Percentiles rank a stretch among this genome's conserved stretches.
Conservation (phyloP, 23 red algal genomes). For the Cyanidium caldarium region DNA sequence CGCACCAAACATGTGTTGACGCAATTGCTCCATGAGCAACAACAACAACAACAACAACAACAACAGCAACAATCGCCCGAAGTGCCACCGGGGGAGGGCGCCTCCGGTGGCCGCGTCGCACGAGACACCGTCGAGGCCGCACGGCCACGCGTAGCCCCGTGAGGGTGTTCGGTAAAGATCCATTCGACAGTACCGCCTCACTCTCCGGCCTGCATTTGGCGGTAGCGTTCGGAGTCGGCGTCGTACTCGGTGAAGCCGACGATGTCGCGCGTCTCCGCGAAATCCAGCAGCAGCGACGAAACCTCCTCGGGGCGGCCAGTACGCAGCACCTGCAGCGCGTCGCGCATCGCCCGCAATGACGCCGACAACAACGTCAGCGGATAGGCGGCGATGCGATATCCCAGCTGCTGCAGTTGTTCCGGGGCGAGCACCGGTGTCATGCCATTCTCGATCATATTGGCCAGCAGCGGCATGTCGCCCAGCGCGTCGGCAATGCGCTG, state of each 20-base stretch:
- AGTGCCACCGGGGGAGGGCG: too few relatives aligned
- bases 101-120: too few relatives aligned
- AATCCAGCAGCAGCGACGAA: constrained; percentile 32
- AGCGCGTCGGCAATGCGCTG: constrained; percentile 11
- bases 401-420: constrained; percentile 39
- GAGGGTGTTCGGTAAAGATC: background rate
- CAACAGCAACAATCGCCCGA: too few relatives aligned
- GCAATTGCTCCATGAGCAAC: background rate
- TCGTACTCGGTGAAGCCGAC: constrained; percentile 71
- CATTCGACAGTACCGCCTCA: background rate
- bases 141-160: background rate
- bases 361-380: constrained; percentile 66
- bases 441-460: constrained; percentile 84
- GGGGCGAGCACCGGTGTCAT: constrained; percentile 66
- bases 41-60: too few relatives aligned
- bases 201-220: background rate
- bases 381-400: constrained; percentile 78
- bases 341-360: constrained; percentile 62
- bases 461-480: constrained; percentile 31
- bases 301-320: constrained; percentile 39
- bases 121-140: too few relatives aligned
- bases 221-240: constrained; percentile 15
- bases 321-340: constrained; percentile 26
- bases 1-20: background rate
- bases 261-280: constrained; percentile 41